A percentile compares a stretch with the other conserved stretches of the same genome.
These are phyloP conservation scores for Huntiella moniliformis DNA, from an alignment of 2,329 filamentous ascomycete species.

Conservation along the genomic window DNA sequence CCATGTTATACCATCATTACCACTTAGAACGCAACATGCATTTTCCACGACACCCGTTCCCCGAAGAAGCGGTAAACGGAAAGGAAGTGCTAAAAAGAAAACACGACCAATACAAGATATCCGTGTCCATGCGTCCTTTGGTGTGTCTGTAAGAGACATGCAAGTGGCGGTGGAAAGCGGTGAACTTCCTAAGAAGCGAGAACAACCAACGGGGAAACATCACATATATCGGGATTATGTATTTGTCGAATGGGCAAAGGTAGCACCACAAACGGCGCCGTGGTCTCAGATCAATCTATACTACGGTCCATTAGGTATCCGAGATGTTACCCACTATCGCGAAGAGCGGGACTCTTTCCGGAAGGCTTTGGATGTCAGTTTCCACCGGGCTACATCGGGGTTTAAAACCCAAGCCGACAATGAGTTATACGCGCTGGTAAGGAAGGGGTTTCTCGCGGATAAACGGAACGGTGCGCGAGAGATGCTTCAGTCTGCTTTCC, in stretches of 20 bases:
- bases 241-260: constrained; percentile 6
- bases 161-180: constrained; percentile 6
- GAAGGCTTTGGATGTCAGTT: constrained; percentile 27
- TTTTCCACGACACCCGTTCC: no score
- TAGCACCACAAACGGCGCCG: constrained; percentile 7
- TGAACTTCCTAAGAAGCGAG: constrained; percentile 5
- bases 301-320: constrained; percentile 14
- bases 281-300: constrained; percentile 12
- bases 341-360: constrained; percentile 27
- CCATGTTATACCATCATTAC: no score
- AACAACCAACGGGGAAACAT: constrained; percentile 7
- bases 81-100: background rate
- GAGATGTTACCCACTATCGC: constrained; percentile 22
- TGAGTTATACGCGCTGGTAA: constrained; percentile 37
- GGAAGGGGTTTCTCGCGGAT: constrained; percentile 36
- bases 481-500: constrained; percentile 51
- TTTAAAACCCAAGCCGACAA: constrained; percentile 22
- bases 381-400: constrained; percentile 22
- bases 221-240: constrained; percentile 12
- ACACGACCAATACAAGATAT: constrained; percentile 1
- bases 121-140: constrained; percentile 5
- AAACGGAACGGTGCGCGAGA: constrained; percentile 31
- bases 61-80: no score
- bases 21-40: no score
- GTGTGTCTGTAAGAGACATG: background rate